Percentiles rank a stretch among this genome's conserved stretches.
Conservation (phyloP, 768 basidiomycete species). For the Tricholoma flavovirens region DNA sequence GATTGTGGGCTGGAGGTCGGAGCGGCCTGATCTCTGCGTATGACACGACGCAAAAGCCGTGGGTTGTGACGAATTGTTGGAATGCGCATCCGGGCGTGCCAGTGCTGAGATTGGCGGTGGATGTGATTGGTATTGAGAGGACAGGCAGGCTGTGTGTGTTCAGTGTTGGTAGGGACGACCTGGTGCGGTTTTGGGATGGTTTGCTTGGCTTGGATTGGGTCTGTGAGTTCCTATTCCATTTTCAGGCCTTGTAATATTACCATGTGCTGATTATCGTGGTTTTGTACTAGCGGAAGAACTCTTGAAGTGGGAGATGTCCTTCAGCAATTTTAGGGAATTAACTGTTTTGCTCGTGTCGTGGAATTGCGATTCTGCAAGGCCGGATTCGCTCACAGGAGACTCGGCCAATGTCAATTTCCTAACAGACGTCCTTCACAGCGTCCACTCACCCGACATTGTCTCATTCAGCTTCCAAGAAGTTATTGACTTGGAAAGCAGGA, state of each 20-base stretch:
- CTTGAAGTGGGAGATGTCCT: constrained; percentile 65
- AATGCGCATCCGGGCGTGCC: constrained; percentile 68
- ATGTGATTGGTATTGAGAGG: constrained; percentile 70
- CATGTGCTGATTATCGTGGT: background rate
- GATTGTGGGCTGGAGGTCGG: constrained; percentile 84
- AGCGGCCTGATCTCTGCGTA: constrained; percentile 80
- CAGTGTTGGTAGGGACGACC: constrained; percentile 71
- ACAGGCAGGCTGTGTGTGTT: constrained; percentile 63
- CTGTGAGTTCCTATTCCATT: constrained; percentile 44
- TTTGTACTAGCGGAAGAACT: constrained; percentile 66
- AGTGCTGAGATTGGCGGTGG: constrained; percentile 59
- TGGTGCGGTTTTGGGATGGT: constrained; percentile 84
- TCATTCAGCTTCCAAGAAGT: constrained; percentile 95
- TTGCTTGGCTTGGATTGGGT: constrained; percentile 80
- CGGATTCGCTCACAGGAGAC: constrained; percentile 63
- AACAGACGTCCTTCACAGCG: constrained; percentile 65
- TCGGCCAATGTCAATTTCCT: constrained; percentile 75
- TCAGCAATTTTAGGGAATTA: constrained; percentile 74
- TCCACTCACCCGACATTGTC: constrained; percentile 81
- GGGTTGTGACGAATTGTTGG: constrained; percentile 88
- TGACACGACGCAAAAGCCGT: constrained; percentile 68
- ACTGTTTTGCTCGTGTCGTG: constrained; percentile 80
- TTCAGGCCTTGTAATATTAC: background rate
- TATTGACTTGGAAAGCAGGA: constrained; percentile 90
- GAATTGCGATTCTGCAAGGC: constrained; percentile 89